Evolutionary conservation across 345 rosid species (phyloP).

Genomic region (Euphorbia tirucalli): DNA sequence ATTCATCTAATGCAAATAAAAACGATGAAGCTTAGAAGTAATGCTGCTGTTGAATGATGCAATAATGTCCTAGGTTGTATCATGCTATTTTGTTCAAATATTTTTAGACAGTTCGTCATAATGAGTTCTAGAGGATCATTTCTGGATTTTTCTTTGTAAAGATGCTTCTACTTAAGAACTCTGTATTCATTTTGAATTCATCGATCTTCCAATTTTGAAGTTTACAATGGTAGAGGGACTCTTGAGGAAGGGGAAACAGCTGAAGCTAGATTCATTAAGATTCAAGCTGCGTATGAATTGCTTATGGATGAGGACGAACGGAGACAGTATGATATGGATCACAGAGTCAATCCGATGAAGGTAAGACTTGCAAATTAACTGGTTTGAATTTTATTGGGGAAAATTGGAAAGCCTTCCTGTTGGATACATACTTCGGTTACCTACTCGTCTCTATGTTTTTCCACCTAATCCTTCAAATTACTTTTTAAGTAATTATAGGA

Average conservation of each 20-base stretch:
- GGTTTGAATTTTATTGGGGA: background rate
- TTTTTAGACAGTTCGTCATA: background rate
- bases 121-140: background rate
- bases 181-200: slow-evolving; percentile 17
- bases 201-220: slow-evolving; percentile 34
- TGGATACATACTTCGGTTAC: background rate
- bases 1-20: background rate
- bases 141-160: slow-evolving; percentile 5
- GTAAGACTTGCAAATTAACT: slow-evolving; percentile 25
- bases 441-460: background rate
- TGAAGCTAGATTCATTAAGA: slow-evolving; percentile 92
- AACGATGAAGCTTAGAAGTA: background rate
- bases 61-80: background rate
- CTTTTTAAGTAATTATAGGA: background rate
- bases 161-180: slow-evolving; percentile 1
- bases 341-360: slow-evolving; percentile 89
- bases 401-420: background rate
- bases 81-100: background rate
- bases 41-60: slow-evolving; percentile 4
- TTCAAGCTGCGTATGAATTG: slow-evolving; percentile 97
- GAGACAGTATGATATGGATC: slow-evolving; percentile 74
- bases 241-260: slow-evolving; percentile 97
- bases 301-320: slow-evolving; percentile 73
- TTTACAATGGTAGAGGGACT: slow-evolving; percentile 84
- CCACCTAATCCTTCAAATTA: background rate